Evolutionary conservation across 73 alveolate species (phyloP).

Genomic region (Paramecium pentaurelia): DNA sequence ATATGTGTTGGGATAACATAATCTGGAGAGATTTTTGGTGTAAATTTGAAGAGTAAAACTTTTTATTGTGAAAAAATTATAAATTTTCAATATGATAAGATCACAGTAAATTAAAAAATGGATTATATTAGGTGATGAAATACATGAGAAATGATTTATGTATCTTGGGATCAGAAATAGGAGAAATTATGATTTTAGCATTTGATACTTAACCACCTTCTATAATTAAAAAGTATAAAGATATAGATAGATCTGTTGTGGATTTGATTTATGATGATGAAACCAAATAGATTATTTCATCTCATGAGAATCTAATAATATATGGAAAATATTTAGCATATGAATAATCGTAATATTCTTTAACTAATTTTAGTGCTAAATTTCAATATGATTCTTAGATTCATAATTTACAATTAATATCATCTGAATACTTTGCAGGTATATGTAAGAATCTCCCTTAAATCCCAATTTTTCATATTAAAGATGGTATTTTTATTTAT

Average conservation of each 20-base stretch:
- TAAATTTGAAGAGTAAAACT: not conserved
- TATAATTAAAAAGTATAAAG: not conserved
- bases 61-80: not conserved
- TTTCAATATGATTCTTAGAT: not conserved
- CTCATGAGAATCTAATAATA: not conserved
- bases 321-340: not conserved
- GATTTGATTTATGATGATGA: conserved; percentile 37
- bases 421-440: conserved; percentile 23
- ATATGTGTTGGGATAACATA: not conserved
- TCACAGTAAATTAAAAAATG: not conserved
- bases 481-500: not conserved
- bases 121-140: conserved; percentile 11
- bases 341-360: not conserved
- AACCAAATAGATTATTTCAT: not conserved
- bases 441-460: not conserved
- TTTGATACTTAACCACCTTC: conserved; percentile 10
- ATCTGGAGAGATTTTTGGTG: conserved; percentile 22
- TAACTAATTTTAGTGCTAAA: not conserved
- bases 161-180: not conserved
- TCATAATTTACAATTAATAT: not conserved
- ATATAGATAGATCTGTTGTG: not conserved
- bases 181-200: not conserved
- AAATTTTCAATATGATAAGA: not conserved
- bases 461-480: not conserved
- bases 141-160: conserved; percentile 20